Percentiles rank a stretch among this genome's conserved stretches.
Evolutionary conservation across 2,329 filamentous ascomycete species (phyloP).

Genomic region (Aspergillus quadricinctus): DNA sequence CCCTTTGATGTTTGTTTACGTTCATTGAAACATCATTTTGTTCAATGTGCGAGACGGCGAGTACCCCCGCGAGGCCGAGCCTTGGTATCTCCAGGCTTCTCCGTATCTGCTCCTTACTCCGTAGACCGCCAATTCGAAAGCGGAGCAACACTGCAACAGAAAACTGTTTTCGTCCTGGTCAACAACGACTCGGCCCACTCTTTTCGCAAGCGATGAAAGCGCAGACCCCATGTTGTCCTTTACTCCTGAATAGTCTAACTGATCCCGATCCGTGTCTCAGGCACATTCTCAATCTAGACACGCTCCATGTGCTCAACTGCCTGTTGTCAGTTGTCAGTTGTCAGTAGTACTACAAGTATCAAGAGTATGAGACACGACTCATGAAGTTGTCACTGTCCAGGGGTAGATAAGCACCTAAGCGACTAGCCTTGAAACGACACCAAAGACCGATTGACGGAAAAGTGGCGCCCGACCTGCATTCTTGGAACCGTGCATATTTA

Average conservation of each 20-base stretch:
- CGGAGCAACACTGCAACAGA: not conserved
- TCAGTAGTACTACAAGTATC: too few species aligned
- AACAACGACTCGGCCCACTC: not conserved
- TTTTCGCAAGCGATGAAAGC: not conserved
- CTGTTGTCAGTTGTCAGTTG: not conserved
- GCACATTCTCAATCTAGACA: too few species aligned
- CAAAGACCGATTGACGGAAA: not conserved
- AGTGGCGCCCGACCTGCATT: not conserved
- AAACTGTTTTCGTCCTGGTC: not conserved
- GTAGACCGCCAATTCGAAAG: not conserved
- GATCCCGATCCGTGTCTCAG: too few species aligned
- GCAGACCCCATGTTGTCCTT: conserved; percentile 4
- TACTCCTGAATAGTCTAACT: not conserved
- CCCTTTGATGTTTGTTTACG: too few species aligned
- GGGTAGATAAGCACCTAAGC: too few species aligned
- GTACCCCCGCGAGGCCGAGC: too few species aligned
- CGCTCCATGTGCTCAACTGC: not conserved
- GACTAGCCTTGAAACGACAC: not conserved
- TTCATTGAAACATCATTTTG: too few species aligned
- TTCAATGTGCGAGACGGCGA: too few species aligned
- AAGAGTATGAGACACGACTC: too few species aligned
- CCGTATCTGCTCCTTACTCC: not conserved
- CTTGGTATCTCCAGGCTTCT: too few species aligned
- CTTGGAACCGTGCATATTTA: not conserved
- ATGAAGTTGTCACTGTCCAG: too few species aligned